Conservation (phyloP, 106 monocot species). For the Dendrobium officinale region DNA sequence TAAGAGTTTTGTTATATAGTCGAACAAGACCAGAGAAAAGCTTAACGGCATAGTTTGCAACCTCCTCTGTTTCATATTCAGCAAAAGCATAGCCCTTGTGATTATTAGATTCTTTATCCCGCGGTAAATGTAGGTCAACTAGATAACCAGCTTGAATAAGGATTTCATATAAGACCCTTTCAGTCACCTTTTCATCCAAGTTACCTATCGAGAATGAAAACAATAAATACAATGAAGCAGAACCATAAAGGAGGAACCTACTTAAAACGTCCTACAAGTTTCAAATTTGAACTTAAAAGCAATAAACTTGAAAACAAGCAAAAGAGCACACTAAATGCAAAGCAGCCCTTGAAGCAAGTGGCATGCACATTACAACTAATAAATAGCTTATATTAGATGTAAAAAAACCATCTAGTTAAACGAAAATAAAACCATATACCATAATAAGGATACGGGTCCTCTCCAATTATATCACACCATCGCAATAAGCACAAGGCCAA, state of each 20-base stretch:
- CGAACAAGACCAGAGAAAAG: conserved; percentile 88
- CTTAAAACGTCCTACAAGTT: not conserved
- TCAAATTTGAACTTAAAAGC: not conserved
- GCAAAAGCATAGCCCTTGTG: conserved; percentile 86
- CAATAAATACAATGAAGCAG: conserved; percentile 12
- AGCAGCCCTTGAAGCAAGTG: not conserved
- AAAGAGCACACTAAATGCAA: not conserved
- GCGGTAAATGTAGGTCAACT: conserved; percentile 81
- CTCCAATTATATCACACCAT: not conserved
- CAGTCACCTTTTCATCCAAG: conserved; percentile 90
- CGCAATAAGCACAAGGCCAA: not conserved
- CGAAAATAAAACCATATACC: not conserved
- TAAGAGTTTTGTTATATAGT: conserved; percentile 63
- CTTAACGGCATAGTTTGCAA: conserved; percentile 78
- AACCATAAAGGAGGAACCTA: not conserved
- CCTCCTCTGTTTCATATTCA: conserved; percentile 87
- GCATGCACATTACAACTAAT: not conserved
- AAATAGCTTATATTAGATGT: not conserved
- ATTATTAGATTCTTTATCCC: conserved; percentile 70
- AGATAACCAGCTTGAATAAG: conserved; percentile 84
- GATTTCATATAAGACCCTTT: conserved; percentile 88
- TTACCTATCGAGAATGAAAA: conserved; percentile 57
- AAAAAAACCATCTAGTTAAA: not conserved
- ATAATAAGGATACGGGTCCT: not conserved
- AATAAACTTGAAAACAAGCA: not conserved